phyloP scores from a whole-genome alignment of 495 filamentous ascomycete species.

The Articulospora tetracladia region DNA sequence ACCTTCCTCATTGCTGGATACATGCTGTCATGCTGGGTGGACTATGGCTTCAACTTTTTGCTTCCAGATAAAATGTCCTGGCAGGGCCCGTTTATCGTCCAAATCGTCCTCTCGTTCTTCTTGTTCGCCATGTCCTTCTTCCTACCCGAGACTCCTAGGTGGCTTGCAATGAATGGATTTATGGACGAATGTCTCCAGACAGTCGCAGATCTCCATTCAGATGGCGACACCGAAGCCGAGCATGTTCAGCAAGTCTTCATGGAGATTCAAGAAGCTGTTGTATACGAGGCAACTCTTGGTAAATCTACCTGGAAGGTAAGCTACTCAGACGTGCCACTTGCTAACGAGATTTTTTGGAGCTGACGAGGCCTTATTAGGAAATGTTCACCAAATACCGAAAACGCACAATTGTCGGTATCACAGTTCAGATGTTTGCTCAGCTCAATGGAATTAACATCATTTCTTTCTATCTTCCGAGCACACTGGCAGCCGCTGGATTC shows the following conservation, averaged over 20 bases:
- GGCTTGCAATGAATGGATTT: neutral
- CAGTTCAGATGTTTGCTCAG: conserved; percentile 3
- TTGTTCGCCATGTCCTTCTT: conserved; percentile 3
- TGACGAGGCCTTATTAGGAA: neutral
- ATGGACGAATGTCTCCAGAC: conserved; percentile 1
- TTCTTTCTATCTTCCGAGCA: neutral
- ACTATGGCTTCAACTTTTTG: conserved; percentile 4
- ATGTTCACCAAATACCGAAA: conserved; percentile 1
- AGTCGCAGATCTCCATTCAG: conserved; percentile 1
- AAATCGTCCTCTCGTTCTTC: neutral
- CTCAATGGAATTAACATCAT: conserved; percentile 1
- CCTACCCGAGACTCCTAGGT: neutral
- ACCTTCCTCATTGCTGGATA: conserved; percentile 1
- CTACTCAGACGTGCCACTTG: neutral
- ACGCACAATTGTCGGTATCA: neutral
- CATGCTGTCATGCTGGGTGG: conserved; percentile 1
- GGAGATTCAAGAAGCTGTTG: neutral
- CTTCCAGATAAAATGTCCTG: neutral
- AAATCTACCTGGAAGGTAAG: neutral
- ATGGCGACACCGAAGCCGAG: neutral
- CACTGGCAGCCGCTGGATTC: neutral
- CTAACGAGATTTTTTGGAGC: neutral
- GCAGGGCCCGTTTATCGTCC: neutral
- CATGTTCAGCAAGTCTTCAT: neutral
- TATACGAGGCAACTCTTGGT: neutral